These are phyloP conservation scores for Coccomyxa sp. DNA, from an alignment of 139 green algal species.

Conservation along the genomic window DNA sequence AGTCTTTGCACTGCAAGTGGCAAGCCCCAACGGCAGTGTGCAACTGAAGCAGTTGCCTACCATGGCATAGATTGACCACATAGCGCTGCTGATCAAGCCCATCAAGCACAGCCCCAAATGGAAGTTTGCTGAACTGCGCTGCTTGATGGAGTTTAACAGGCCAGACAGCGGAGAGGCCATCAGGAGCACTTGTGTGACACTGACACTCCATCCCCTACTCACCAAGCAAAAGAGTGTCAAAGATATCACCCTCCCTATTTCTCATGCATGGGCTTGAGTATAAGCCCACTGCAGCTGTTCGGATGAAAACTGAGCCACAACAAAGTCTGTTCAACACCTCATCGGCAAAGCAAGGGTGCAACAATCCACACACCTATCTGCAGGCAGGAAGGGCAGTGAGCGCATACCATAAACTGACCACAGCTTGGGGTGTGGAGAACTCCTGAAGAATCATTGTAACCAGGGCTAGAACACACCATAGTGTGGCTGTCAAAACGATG, in stretches of 20 bases:
- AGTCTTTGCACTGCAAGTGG: too few relatives aligned
- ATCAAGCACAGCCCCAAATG: conserved; percentile 12
- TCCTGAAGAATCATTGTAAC: conserved; percentile 4
- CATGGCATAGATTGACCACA: conserved; percentile 14
- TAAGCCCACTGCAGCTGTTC: background rate
- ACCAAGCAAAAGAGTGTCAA: background rate
- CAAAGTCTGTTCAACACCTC: background rate
- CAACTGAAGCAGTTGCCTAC: background rate
- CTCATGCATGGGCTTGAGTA: too few relatives aligned
- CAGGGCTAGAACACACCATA: conserved; percentile 3
- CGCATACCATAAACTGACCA: background rate
- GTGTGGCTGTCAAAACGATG: background rate
- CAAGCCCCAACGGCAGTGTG: too few relatives aligned
- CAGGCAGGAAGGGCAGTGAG: background rate
- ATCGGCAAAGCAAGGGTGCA: background rate
- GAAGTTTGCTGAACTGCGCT: conserved; percentile 13
- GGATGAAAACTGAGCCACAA: background rate
- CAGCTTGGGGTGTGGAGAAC: background rate
- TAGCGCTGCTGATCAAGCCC: conserved; percentile 6
- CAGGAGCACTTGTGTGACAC: conserved; percentile 11
- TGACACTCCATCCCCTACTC: conserved; percentile 13
- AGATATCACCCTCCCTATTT: too few relatives aligned
- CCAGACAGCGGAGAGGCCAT: conserved; percentile 8
- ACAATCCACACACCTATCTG: background rate
- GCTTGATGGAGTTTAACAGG: conserved; percentile 2